Evolutionary conservation across 2,329 filamentous ascomycete genomes (phyloP).

Genomic region (Sarocladium kiliense): DNA sequence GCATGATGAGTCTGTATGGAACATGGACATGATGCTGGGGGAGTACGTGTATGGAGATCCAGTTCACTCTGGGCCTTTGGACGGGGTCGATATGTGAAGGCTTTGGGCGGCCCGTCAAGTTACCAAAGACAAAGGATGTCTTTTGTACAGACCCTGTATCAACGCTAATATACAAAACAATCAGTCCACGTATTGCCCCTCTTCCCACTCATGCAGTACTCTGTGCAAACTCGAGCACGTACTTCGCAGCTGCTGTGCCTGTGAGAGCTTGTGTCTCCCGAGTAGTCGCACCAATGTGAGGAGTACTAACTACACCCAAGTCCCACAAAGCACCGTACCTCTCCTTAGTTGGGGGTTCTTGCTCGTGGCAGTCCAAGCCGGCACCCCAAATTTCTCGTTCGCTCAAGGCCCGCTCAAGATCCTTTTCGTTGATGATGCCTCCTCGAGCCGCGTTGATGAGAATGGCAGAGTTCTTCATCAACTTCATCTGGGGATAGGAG

Average conservation of each 20-base stretch:
- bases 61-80: neutral
- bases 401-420: constrained; percentile 23
- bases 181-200: neutral
- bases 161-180: neutral
- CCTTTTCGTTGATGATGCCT: constrained; percentile 32
- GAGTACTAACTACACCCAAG: constrained; percentile 33
- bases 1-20: too few species aligned
- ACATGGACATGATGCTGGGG: too few species aligned
- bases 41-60: too few species aligned
- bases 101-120: constrained; percentile 2
- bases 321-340: constrained; percentile 29
- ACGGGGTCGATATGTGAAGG: neutral
- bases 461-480: constrained; percentile 33
- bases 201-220: neutral
- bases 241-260: constrained; percentile 19
- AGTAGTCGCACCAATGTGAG: constrained; percentile 42
- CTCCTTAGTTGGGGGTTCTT: too few species aligned
- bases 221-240: constrained; percentile 17
- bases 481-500: constrained; percentile 20
- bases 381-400: constrained; percentile 32
- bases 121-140: too few species aligned
- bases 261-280: constrained; percentile 24
- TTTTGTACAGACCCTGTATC: constrained; percentile 3
- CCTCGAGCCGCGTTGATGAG: constrained; percentile 35
- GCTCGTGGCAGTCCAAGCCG: constrained; percentile 33